These are phyloP conservation scores for Candida chilensis DNA, from an alignment of 805 yeast species.

Conservation along the genomic window DNA sequence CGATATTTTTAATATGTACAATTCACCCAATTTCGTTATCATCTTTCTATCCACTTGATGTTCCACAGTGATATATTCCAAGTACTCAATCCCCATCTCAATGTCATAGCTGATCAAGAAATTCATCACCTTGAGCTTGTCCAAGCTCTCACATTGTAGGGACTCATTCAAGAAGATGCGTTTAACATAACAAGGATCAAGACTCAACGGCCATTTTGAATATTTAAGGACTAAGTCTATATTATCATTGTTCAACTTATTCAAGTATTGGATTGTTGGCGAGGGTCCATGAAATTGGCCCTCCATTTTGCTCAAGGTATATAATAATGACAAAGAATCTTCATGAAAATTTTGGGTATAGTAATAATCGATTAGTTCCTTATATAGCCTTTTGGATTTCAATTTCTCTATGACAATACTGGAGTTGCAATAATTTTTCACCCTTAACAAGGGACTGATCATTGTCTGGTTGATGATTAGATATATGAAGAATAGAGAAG, in stretches of 20 bases:
- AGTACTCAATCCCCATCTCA: conserved; percentile 27
- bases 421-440: conserved; percentile 67
- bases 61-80: conserved; percentile 40
- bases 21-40: conserved; percentile 28
- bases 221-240: conserved; percentile 50
- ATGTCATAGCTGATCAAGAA: conserved; percentile 26
- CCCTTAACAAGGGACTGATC: conserved; percentile 75
- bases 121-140: conserved; percentile 42
- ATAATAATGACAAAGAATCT: conserved; percentile 57
- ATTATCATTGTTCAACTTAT: conserved; percentile 37
- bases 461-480: conserved; percentile 57
- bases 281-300: conserved; percentile 22
- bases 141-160: conserved; percentile 47
- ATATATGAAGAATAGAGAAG: conserved; percentile 71
- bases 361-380: conserved; percentile 74
- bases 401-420: conserved; percentile 49
- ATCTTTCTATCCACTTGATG: conserved; percentile 24
- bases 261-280: conserved; percentile 47
- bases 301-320: conserved; percentile 13
- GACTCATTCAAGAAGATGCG: conserved; percentile 60
- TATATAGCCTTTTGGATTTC: conserved; percentile 34
- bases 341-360: conserved; percentile 51
- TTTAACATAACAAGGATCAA: conserved; percentile 23
- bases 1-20: too few species aligned
- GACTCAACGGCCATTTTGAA: conserved; percentile 39